Evolutionary conservation across 1,139 yeast species (phyloP), one percentile per base, ranked within the genome.

Genomic region (Yamadazyma siamensis): DNA sequence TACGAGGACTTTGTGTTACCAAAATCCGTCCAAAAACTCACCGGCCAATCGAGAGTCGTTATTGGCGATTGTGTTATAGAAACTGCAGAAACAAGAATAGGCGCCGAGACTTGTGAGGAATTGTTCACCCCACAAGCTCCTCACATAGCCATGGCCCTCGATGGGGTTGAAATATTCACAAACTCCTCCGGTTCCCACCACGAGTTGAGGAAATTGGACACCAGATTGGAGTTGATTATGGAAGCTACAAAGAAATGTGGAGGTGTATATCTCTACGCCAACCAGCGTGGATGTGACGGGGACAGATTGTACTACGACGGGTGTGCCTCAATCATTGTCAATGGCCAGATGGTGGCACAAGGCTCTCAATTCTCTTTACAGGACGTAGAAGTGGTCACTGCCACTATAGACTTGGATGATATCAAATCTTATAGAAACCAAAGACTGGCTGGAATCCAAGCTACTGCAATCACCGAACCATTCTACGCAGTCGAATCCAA

Each of bases 221-320:
- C 88, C 4, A 71, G 99, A 46, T 65, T 91, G 62, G 76, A 82
- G 35, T 71, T 94, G 48, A 94, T 91, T 45, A 76, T 80, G 18
- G 95, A 85, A 53, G 98, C 98, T 2, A 88, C 97, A 4, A 75
- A 86, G 35, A 88, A 91, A 56, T 88, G 96, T 53, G 99, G 99
- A 26, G 99, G 99, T 23, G 78, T 91, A 17, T 91, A 91, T 50
- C 65, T 91, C 33, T 91, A 91, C 51, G 78, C 98, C 14, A 91
- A 91, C 55, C 99, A 94, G 59, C 80, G 83, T 40, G 99, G 99
- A 5, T 91, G 99, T 56, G 99, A 94, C 56, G 99, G 99, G 43
- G 99, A 94, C 53, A 72, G 99, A 38, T 62, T 91, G 32, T 91
- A 94, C 56, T 91, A 91, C 51, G 99, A 91, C 58, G 99, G 99